Base-by-base conservation (phyloP, 1,284 basidiomycete species). In the Ceratobasidium sp. region DNA sequence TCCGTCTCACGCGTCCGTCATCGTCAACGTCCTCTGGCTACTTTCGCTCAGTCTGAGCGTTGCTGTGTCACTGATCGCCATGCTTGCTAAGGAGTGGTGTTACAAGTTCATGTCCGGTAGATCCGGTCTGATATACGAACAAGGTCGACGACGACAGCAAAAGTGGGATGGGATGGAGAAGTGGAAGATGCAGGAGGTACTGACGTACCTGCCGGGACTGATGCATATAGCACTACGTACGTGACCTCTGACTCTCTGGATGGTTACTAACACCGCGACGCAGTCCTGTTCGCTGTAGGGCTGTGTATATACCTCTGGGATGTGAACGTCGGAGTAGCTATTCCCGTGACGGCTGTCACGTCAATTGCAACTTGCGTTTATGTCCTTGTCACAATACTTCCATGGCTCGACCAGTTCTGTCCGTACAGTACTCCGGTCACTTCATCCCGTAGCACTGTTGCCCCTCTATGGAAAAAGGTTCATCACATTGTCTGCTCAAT, bases 161-260 rank as follows among this genome's bases (percentile, higher is more conserved):
- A 53, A 40, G 18, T 71, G 53, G 55, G 23, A 71, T 60, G 69
- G 55, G 12, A 53, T 71, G 18, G 55, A 58, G 23, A 39, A 18
- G n/a, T 71, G 69, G 69, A 71, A 58, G 42, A 71, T 71, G 69
- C 13, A 58, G 23, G 55, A 60, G 20, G n/a, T 71, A 10, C 23
- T 71, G 55, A 58, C 42, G 18, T 53, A 58, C 42, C 39, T 71
- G 15, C 69, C 69, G n/a, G 23, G 51, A 5, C 23, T 71, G 12
- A 58, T 71, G 15, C 69, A 71, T 20, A 18, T 71, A 13, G 69
- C 69, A 4, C 26, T 71, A 2, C n/a, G 69, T 71, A 60, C 23
- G 69, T 71, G 9, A 2, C 33, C 9, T 49, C 15, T 15, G 20
- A 42, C 40, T 42, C 5, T 33, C 15, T 18, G 20, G 9, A 49